Conservation (phyloP, 1,284 basidiomycete species). For the Fomitiporia mediterranea region DNA sequence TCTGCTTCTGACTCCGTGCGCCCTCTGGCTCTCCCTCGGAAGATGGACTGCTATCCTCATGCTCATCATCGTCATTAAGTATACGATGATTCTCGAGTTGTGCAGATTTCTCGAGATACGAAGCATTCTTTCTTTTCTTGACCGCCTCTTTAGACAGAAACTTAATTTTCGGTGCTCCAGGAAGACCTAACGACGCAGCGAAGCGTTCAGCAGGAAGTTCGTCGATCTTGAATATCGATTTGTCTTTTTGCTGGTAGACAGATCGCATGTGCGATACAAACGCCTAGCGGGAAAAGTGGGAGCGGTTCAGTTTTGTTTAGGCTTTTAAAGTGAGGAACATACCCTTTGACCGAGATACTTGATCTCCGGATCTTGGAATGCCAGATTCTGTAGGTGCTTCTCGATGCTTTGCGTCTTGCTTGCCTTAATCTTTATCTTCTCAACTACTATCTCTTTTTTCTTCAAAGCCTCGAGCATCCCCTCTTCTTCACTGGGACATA, state of each 20-base stretch:
- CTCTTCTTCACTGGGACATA: conserved; percentile 89
- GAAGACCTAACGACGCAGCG: conserved; percentile 87
- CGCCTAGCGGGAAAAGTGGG: too few species aligned
- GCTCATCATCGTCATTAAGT: conserved; percentile 31
- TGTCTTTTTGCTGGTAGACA: conserved; percentile 91
- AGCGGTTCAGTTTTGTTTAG: not conserved
- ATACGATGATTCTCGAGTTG: conserved; percentile 27
- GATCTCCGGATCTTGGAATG: conserved; percentile 95
- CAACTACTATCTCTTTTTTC: conserved; percentile 71
- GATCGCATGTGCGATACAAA: conserved; percentile 97
- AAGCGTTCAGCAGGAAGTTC: conserved; percentile 82
- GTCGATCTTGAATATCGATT: conserved; percentile 84
- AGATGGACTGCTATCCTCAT: conserved; percentile 26
- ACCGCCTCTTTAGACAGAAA: conserved; percentile 74
- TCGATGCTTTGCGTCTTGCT: conserved; percentile 86
- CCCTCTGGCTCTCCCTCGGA: conserved; percentile 30
- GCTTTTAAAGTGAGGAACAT: conserved; percentile 29
- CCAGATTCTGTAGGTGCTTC: conserved; percentile 88
- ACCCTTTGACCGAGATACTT: conserved; percentile 96
- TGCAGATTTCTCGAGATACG: conserved; percentile 37
- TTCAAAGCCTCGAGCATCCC: conserved; percentile 76
- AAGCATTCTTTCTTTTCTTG: conserved; percentile 72
- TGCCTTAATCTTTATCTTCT: conserved; percentile 86
- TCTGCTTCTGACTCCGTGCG: conserved; percentile 27
- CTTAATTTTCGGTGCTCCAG: conserved; percentile 95